Evolutionary conservation across 805 yeast species (phyloP).

Genomic region (Ogataea philodendri): DNA sequence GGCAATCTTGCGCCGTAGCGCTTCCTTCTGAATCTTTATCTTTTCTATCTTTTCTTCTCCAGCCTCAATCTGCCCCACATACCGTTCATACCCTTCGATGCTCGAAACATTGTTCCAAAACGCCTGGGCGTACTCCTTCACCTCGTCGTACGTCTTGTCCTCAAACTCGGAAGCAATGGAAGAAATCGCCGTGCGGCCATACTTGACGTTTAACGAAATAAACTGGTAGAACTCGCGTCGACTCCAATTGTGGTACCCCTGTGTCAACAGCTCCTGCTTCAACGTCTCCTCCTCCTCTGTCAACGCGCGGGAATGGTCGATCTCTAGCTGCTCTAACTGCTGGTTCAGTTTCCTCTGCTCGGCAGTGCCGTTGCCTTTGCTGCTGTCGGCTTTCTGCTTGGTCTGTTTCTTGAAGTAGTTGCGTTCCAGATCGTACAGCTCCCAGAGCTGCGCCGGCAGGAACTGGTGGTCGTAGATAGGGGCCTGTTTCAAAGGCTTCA

Average conservation of each 20-base stretch:
- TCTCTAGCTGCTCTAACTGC: conserved; percentile 63
- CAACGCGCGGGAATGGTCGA: conserved; percentile 72
- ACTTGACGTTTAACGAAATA: conserved; percentile 67
- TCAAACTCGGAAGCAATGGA: conserved; percentile 78
- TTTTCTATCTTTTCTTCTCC: conserved; percentile 84
- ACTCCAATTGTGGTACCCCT: conserved; percentile 82
- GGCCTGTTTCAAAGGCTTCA: conserved; percentile 81
- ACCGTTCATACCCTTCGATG: conserved; percentile 87
- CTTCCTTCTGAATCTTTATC: conserved; percentile 68
- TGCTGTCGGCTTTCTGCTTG: conserved; percentile 60
- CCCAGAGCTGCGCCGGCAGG: conserved; percentile 71
- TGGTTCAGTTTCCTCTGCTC: conserved; percentile 25
- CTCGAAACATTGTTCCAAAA: conserved; percentile 80
- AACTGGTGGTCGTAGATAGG: conserved; percentile 89
- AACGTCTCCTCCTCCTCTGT: conserved; percentile 76
- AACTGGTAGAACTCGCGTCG: conserved; percentile 86
- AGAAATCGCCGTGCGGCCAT: conserved; percentile 73
- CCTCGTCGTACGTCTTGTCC: conserved; percentile 77
- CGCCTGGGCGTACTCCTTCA: conserved; percentile 67
- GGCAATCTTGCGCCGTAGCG: conserved; percentile 71
- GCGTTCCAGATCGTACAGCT: conserved; percentile 77
- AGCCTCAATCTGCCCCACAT: conserved; percentile 72
- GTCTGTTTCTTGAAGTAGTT: conserved; percentile 69
- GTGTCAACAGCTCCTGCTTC: conserved; percentile 54
- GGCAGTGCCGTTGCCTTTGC: conserved; percentile 45